Conservation (phyloP, 2,329 filamentous ascomycete genomes). For the Periglandula ipomoeae region DNA sequence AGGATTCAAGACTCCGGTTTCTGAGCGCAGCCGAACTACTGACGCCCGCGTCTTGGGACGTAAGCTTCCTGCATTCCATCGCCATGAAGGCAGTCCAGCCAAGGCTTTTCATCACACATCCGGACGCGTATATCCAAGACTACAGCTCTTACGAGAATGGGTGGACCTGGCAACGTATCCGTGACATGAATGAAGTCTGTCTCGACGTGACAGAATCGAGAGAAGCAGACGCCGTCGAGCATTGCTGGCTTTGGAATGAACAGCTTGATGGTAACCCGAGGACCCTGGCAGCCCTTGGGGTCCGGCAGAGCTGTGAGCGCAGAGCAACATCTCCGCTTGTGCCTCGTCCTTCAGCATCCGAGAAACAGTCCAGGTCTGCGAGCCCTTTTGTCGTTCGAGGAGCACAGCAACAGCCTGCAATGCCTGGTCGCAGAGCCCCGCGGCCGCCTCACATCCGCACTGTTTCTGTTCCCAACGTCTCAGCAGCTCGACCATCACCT, state of each 20-base stretch:
- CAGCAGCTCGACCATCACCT: constrained; percentile 29
- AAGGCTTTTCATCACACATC: constrained; percentile 66
- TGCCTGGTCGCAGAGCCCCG: constrained; percentile 30
- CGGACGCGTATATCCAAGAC: constrained; percentile 65
- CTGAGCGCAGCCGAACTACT: constrained; percentile 63
- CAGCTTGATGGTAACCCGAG: constrained; percentile 50
- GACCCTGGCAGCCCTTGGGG: constrained; percentile 32
- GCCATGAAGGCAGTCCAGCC: constrained; percentile 63
- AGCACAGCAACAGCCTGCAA: constrained; percentile 26
- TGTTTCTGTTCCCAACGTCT: constrained; percentile 38
- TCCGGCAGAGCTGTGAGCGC: constrained; percentile 31
- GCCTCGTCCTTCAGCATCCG: constrained; percentile 21
- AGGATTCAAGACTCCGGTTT: constrained; percentile 63
- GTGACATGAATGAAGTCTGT: constrained; percentile 50
- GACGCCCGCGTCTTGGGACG: constrained; percentile 62
- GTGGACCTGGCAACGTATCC: constrained; percentile 65
- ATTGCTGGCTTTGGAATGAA: constrained; percentile 60
- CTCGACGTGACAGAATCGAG: constrained; percentile 35
- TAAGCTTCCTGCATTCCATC: constrained; percentile 60
- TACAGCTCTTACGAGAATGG: constrained; percentile 39
- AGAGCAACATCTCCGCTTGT: constrained; percentile 30
- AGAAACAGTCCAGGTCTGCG: constrained; percentile 17
- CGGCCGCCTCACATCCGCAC: constrained; percentile 42
- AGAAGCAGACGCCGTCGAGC: constrained; percentile 53
- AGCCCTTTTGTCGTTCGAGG: constrained; percentile 26